phyloP scores from a whole-genome alignment of 768 basidiomycete species.

The Suillus subluteus region DNA sequence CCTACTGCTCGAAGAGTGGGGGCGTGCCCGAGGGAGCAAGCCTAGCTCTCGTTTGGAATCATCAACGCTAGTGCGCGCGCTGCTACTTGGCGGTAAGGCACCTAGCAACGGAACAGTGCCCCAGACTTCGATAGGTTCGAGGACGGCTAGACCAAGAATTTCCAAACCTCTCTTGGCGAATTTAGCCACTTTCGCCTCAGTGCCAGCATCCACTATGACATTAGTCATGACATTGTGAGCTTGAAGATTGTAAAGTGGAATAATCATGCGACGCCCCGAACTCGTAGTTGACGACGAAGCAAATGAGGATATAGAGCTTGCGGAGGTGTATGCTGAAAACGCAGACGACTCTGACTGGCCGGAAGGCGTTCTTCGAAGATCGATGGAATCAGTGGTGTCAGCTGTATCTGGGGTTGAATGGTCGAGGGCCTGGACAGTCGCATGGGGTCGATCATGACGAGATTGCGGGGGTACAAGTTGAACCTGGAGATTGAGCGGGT shows the following conservation, averaged over 20 bases:
- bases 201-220: conserved; percentile 84
- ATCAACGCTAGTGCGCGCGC: conserved; percentile 36
- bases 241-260: conserved; percentile 85
- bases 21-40: conserved; percentile 5
- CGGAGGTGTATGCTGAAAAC: conserved; percentile 55
- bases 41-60: conserved; percentile 27
- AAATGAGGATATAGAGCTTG: conserved; percentile 42
- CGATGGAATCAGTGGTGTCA: conserved; percentile 25
- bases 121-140: conserved; percentile 84
- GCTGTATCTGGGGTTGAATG: conserved; percentile 34
- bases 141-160: conserved; percentile 72
- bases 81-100: conserved; percentile 17
- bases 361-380: conserved; percentile 38
- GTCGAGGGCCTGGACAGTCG: conserved; percentile 50
- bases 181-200: conserved; percentile 82
- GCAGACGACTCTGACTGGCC: conserved; percentile 54
- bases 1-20: conserved; percentile 14
- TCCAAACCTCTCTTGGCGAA: conserved; percentile 77
- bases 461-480: conserved; percentile 77
- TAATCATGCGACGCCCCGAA: conserved; percentile 69
- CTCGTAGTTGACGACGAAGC: conserved; percentile 47
- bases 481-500: conserved; percentile 88
- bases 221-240: conserved; percentile 90
- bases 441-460: conserved; percentile 40
- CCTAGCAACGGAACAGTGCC: conserved; percentile 19